Percentiles rank a stretch among this genome's conserved stretches.
These are phyloP conservation scores for Aspergillus sp. DNA, from an alignment of 2,329 filamentous ascomycete genomes.

Conservation along the genomic window DNA sequence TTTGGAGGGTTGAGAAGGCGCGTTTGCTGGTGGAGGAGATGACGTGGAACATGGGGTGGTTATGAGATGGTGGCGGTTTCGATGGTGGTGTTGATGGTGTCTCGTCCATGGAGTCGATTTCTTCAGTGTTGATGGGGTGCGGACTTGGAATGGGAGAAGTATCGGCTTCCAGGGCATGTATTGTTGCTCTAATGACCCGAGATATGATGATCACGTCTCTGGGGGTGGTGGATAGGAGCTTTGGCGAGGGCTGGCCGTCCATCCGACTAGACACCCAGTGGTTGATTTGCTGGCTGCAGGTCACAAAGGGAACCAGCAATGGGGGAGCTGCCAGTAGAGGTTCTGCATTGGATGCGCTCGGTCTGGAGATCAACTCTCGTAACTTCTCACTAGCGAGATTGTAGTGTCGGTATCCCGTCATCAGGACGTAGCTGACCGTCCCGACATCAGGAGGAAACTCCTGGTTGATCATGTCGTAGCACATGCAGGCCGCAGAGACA, in stretches of 20 bases:
- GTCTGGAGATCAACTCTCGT: neutral
- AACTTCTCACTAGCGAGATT: neutral
- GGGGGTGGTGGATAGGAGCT: neutral
- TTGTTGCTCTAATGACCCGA: neutral
- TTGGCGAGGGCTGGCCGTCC: neutral
- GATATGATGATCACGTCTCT: neutral
- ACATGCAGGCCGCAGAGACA: neutral
- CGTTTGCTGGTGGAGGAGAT: neutral
- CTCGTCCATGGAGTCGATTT: neutral
- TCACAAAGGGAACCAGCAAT: neutral
- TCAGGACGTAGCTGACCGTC: neutral
- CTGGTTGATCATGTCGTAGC: neutral
- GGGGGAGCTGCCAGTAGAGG: neutral
- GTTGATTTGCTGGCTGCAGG: constrained; percentile 1
- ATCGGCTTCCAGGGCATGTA: neutral
- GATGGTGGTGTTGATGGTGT: neutral
- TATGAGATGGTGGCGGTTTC: neutral
- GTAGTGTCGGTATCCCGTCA: constrained; percentile 1
- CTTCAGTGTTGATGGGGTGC: neutral
- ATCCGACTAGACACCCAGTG: neutral
- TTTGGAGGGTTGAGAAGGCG: neutral
- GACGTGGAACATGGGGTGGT: neutral
- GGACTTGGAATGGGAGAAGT: neutral
- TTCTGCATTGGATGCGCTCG: neutral
- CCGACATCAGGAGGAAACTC: neutral